Evolutionary conservation across 495 filamentous ascomycete species (phyloP).

Genomic region (Tuber microsphaerosporum): DNA sequence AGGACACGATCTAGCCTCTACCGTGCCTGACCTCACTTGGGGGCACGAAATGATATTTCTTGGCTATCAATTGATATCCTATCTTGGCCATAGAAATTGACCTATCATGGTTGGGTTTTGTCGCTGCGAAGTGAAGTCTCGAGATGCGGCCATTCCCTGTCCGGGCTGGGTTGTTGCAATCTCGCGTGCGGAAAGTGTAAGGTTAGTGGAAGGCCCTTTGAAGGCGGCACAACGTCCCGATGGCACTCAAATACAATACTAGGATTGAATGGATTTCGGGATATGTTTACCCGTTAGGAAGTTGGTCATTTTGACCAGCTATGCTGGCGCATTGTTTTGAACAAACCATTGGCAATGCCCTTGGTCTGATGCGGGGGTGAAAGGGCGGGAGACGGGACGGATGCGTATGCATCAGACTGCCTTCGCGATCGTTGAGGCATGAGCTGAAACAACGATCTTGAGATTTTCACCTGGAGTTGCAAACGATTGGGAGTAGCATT

Average conservation of each 20-base stretch:
- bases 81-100: not conserved
- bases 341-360: not conserved
- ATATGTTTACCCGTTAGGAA: not conserved
- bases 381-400: not conserved
- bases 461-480: not conserved
- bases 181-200: not conserved
- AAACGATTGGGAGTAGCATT: not conserved
- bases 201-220: not conserved
- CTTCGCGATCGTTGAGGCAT: not conserved
- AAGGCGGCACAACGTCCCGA: not conserved
- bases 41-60: conserved; percentile 22
- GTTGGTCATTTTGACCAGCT: not conserved
- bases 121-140: not conserved
- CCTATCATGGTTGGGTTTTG: not conserved
- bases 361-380: not conserved
- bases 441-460: not conserved
- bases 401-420: not conserved
- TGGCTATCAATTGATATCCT: conserved; percentile 12
- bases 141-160: not conserved
- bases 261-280: not conserved
- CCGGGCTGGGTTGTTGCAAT: not conserved
- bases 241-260: not conserved
- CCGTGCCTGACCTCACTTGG: not conserved
- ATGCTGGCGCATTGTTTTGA: not conserved
- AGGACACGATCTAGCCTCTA: not conserved